Evolutionary conservation across 305 asterid species (phyloP), one percentile per base, ranked within the genome.

Genomic region (Ilex paraguariensis): DNA sequence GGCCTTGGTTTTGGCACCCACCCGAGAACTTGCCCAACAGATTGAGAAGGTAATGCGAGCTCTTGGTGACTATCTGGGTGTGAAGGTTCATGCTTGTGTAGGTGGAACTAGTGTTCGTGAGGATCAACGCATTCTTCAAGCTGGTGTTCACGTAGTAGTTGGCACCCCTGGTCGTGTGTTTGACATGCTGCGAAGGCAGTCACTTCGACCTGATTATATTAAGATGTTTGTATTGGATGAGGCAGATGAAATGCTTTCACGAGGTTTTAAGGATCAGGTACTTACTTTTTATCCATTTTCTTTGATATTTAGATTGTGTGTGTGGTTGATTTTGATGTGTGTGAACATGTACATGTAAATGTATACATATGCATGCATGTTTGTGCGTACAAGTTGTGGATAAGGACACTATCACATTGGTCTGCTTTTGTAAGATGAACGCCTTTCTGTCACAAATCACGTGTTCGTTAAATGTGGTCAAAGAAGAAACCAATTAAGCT

Each of bases 51-150:
- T 84, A 9, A 84, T 86, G 91, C 79, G 88, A 4, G 88, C 91
- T 3, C 95, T 86, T 13, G 95, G 88, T 68, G 91, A 84, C 71
- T 86, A 79, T 79, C 90, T 79, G 31, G 95, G 91, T 8, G 95
- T 81, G 55, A 86, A 84, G 78, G 91, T 86, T 56, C 95, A 86
- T 65, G 91, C 91, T 14, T 84, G 95, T 53, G 95, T 86, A 0
- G 91, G 95, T 69, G 91, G 95, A 52, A 86, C 95, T 69, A 84
- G 83, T 73, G 88, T 86, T 54, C 91, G 95, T 61, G 91, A 84
- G 82, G 95, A 86, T 72, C 91, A 86, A 54, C 53, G 87, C 12
- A 86, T 84, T 54, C 88, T 86, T 31, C 73, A 80, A 8, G 85
- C 87, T 60, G 95, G 95, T 9, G 95, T 86, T 10, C 95, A 86